phyloP scores from a whole-genome alignment of 2,329 filamentous ascomycete species.

The Calonectria pauciramosa region DNA sequence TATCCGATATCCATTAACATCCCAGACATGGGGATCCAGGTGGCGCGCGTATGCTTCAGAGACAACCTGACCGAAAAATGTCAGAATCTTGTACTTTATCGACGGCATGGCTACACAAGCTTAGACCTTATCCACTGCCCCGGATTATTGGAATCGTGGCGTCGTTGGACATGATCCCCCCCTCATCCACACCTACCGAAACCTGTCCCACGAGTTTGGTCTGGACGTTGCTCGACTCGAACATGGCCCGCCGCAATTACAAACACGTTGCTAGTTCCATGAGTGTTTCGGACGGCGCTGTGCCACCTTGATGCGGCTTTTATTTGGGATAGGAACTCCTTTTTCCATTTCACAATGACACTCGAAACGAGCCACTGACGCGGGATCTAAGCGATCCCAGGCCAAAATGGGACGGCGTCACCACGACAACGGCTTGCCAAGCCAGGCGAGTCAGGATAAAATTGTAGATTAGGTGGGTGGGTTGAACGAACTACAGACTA shows the following conservation, averaged over 20 bases:
- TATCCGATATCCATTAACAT: constrained; percentile 10
- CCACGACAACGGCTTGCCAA: constrained; percentile 23
- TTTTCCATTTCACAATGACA: background rate
- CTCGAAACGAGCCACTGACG: constrained; percentile 15
- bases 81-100: background rate
- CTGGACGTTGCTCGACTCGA: background rate
- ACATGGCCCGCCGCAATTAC: background rate
- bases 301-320: background rate
- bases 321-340: background rate
- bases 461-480: background rate
- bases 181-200: background rate
- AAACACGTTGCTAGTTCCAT: background rate
- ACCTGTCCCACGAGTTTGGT: constrained; percentile 1
- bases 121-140: background rate
- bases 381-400: background rate
- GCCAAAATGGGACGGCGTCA: constrained; percentile 12
- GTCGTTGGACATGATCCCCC: background rate
- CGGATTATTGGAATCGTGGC: constrained; percentile 14
- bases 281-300: background rate
- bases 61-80: constrained; percentile 14
- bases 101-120: background rate
- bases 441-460: background rate
- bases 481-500: constrained; percentile 9
- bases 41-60: constrained; percentile 12
- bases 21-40: constrained; percentile 8